phyloP scores from a whole-genome alignment of 2,329 filamentous ascomycete genomes.

The Ophiostoma populinum region DNA sequence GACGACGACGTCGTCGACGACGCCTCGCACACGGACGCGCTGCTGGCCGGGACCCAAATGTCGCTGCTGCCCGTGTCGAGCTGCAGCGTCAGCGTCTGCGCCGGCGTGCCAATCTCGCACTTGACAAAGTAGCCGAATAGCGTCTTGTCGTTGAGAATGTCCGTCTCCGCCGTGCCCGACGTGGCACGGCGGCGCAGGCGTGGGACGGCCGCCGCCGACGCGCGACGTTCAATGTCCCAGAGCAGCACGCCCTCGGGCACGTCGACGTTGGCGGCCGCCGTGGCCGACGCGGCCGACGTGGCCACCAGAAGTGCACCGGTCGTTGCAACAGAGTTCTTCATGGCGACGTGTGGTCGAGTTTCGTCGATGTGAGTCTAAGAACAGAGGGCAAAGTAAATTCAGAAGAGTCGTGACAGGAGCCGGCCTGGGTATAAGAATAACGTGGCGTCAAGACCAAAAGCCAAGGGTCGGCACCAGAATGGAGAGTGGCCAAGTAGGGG shows the following conservation, averaged over 20 bases:
- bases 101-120: slow-evolving; percentile 38
- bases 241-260: slow-evolving; percentile 22
- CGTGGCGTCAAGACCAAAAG: no score
- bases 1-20: slow-evolving; percentile 4
- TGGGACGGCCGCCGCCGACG: slow-evolving; percentile 18
- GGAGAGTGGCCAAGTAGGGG: no score
- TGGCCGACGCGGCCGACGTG: not conserved
- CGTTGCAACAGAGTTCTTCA: no score
- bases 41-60: slow-evolving; percentile 36
- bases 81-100: slow-evolving; percentile 38
- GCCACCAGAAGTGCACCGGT: slow-evolving; percentile 14
- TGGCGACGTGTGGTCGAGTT: no score
- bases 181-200: slow-evolving; percentile 21
- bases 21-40: slow-evolving; percentile 22
- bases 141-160: slow-evolving; percentile 26
- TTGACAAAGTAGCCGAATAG: slow-evolving; percentile 39
- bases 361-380: no score
- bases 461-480: no score
- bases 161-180: slow-evolving; percentile 20
- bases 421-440: no score
- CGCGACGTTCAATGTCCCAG: slow-evolving; percentile 33
- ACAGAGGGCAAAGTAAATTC: not conserved
- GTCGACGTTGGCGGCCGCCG: slow-evolving; percentile 8
- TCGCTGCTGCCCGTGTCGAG: slow-evolving; percentile 51
- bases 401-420: no score